These are phyloP conservation scores for Candida schatavii DNA, from an alignment of 805 yeast genomes.

Conservation along the genomic window DNA sequence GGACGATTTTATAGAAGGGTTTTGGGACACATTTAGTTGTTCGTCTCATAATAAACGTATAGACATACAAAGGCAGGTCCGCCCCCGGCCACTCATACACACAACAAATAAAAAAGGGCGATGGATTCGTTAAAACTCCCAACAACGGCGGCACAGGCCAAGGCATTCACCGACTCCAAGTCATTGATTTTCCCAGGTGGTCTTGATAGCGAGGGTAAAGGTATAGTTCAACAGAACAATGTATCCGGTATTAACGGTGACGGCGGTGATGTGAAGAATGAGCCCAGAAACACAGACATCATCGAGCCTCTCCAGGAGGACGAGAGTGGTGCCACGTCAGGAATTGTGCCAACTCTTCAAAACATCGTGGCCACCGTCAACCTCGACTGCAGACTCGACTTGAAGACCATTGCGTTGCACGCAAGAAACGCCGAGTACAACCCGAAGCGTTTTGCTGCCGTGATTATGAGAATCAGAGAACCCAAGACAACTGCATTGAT, in stretches of 20 bases:
- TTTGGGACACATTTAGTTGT: slow-evolving; percentile 44
- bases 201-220: slow-evolving; percentile 24
- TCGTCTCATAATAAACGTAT: slow-evolving; percentile 22
- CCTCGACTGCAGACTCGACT: slow-evolving; percentile 90
- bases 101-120: slow-evolving; percentile 6
- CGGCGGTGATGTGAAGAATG: slow-evolving; percentile 11
- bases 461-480: slow-evolving; percentile 97
- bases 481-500: slow-evolving; percentile 97
- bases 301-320: slow-evolving; percentile 41
- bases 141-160: slow-evolving; percentile 74
- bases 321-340: slow-evolving; percentile 80
- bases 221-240: slow-evolving; percentile 12
- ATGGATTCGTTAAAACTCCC: slow-evolving; percentile 79
- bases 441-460: slow-evolving; percentile 98
- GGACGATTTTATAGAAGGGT: not conserved
- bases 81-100: too few species aligned
- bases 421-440: slow-evolving; percentile 99
- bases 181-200: slow-evolving; percentile 64
- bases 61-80: too few species aligned
- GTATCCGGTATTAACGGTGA: slow-evolving; percentile 4
- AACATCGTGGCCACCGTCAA: slow-evolving; percentile 98
- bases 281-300: slow-evolving; percentile 14
- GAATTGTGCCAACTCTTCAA: slow-evolving; percentile 92
- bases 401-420: slow-evolving; percentile 95
- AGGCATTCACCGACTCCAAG: slow-evolving; percentile 64